Percentiles rank a stretch among this genome's conserved stretches.
Evolutionary conservation across 169 alveolate genomes (phyloP).

Genomic region (Plasmodium knowlesi): DNA sequence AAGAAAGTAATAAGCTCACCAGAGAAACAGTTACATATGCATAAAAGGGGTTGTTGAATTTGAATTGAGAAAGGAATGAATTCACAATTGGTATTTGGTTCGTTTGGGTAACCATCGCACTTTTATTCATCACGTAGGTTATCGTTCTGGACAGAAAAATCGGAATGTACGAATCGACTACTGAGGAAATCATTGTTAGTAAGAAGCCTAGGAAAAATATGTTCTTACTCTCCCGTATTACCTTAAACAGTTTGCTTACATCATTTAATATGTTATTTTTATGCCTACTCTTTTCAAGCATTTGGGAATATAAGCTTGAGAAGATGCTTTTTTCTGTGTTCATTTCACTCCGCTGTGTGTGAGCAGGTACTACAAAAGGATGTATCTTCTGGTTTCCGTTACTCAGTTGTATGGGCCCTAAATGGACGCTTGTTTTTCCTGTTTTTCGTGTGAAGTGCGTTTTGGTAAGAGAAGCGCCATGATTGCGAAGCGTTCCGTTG

Average conservation of each 20-base stretch:
- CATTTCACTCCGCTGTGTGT: background rate
- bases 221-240: constrained; percentile 30
- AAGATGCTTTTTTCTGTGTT: background rate
- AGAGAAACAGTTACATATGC: constrained; percentile 33
- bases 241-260: constrained; percentile 31
- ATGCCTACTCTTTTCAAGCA: constrained; percentile 8
- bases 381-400: background rate
- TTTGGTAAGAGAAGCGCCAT: background rate
- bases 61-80: background rate
- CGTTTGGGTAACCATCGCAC: background rate
- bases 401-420: background rate
- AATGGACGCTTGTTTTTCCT: background rate
- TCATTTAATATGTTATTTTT: constrained; percentile 43
- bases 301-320: constrained; percentile 19
- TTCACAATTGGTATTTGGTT: constrained; percentile 2
- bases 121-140: constrained; percentile 42
- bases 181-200: constrained; percentile 50
- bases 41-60: constrained; percentile 32
- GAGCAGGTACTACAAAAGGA: background rate
- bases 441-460: background rate
- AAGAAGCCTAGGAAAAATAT: constrained; percentile 36
- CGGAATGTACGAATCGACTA: constrained; percentile 69
- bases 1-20: constrained; percentile 38
- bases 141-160: constrained; percentile 53
- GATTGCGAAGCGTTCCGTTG: background rate